Base-by-base conservation (phyloP, 2,329 filamentous ascomycete species). In the Stachybotrys echinatus region DNA sequence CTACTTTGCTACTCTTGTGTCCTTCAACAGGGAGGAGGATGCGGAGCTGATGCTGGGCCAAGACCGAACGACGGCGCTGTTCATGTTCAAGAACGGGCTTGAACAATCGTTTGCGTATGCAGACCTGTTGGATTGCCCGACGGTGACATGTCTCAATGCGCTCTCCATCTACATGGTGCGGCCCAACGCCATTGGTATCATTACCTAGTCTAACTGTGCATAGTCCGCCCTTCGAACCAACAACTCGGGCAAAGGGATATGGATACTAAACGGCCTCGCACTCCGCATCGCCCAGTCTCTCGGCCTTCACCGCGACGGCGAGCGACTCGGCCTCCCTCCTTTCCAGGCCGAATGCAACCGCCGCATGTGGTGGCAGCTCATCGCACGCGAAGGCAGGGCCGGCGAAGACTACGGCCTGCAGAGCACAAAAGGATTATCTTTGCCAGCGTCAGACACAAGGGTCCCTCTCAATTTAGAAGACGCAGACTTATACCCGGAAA, bases 311-410 rank as follows among this genome's bases (percentile, higher is more conserved):
- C 69, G 62, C 47, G 77, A 83, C 58, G 64, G 70, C 0, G 57
- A 58, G 2, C 59, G 66, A 8, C 54, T 66, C 1, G 54, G 58
- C 50, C 39, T 69, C 6, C 48, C 48, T 40, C 66, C 58, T 40
- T 80, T 73, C 44, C 77, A 83, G 46, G 71, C 71, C 0, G 75
- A 83, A 59, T 72, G 81, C 65, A 70, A 78, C 6, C 74, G 79
- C 38, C 68, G 80, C 42, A 64, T 82, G 5, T 76, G 76, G 72
- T 83, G 76, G 76, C 70, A 76, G 18, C 63, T 83, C 3, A 58
- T 77, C 2, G 63, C 75, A n/a, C 74, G 64, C 14, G 63, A 66
- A 19, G 58, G 54, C 2, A 44, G 51, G 12, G 56, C 63, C 12
- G 56, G 54, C 21, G 57, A 62, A 21, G 52, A 62, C 27, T 57